These are phyloP conservation scores for Tylopilus felleus DNA, from an alignment of 768 basidiomycete species.

Conservation along the genomic window DNA sequence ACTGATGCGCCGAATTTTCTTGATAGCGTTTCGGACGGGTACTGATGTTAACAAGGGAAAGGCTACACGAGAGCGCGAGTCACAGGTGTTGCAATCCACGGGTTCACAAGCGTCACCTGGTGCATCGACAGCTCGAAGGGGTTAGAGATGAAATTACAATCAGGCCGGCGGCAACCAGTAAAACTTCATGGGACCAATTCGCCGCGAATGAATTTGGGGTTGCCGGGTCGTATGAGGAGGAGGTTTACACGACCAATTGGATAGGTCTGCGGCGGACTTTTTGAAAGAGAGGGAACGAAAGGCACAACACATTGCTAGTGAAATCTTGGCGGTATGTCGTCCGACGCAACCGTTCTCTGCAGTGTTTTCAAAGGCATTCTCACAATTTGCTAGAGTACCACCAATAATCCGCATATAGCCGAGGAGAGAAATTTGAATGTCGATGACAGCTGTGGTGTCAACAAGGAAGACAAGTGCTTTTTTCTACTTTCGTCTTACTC, in stretches of 20 bases:
- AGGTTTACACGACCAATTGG: conserved; percentile 90
- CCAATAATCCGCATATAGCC: conserved; percentile 80
- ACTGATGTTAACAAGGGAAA: conserved; percentile 67
- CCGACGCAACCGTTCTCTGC: background rate
- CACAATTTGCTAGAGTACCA: conserved; percentile 42
- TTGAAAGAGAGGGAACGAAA: conserved; percentile 86
- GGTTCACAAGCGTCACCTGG: conserved; percentile 28
- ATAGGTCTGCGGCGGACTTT: conserved; percentile 72
- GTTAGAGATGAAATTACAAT: conserved; percentile 69
- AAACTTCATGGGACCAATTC: conserved; percentile 84
- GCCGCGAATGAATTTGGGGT: conserved; percentile 95
- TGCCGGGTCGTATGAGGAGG: conserved; percentile 88
- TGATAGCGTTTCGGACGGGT: conserved; percentile 76
- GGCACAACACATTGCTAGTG: conserved; percentile 85
- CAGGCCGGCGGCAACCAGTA: conserved; percentile 45
- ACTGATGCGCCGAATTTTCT: conserved; percentile 16
- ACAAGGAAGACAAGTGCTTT: conserved; percentile 96
- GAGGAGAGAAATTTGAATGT: conserved; percentile 74
- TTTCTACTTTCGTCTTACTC: conserved; percentile 12
- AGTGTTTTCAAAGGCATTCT: conserved; percentile 8
- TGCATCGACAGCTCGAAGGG: conserved; percentile 25
- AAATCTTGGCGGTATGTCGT: conserved; percentile 77
- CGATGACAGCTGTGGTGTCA: conserved; percentile 71
- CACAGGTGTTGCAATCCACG: conserved; percentile 70
- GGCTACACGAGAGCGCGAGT: conserved; percentile 62